Percentiles rank a stretch among this genome's conserved stretches.
Evolutionary conservation across 2,329 filamentous ascomycete species (phyloP).

Genomic region (Aspergillus pseudoterreus): DNA sequence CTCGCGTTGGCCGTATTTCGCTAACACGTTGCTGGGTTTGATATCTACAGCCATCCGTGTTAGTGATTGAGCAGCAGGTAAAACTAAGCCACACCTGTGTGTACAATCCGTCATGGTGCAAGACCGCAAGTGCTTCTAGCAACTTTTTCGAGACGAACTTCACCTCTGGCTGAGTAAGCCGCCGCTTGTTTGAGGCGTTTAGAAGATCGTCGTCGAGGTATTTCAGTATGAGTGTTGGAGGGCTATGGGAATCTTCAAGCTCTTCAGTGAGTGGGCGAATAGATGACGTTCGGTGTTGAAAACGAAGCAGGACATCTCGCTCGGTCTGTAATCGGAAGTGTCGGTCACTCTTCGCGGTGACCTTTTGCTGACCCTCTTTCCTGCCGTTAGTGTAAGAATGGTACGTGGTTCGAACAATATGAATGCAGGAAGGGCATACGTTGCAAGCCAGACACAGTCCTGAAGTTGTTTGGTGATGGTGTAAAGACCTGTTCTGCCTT

Average conservation of each 20-base stretch:
- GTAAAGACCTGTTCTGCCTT: slow-evolving; percentile 9
- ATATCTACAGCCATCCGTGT: slow-evolving; percentile 15
- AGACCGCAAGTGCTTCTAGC: slow-evolving; percentile 11
- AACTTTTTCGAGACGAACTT: slow-evolving; percentile 15
- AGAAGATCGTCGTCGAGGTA: slow-evolving; percentile 22
- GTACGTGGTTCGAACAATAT: no score
- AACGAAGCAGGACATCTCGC: slow-evolving; percentile 20
- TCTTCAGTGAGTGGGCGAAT: slow-evolving; percentile 23
- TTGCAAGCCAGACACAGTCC: slow-evolving; percentile 17
- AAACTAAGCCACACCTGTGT: slow-evolving; percentile 14
- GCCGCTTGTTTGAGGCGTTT: slow-evolving; percentile 13
- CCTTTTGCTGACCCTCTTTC: slow-evolving; percentile 12
- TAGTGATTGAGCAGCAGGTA: no score
- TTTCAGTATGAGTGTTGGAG: slow-evolving; percentile 19
- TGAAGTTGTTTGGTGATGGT: slow-evolving; percentile 14
- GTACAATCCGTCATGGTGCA: slow-evolving; percentile 16
- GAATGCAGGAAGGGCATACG: slow-evolving; percentile 3
- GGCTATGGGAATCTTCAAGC: slow-evolving; percentile 12
- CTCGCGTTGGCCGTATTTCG: slow-evolving; percentile 15
- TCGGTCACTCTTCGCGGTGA: slow-evolving; percentile 15
- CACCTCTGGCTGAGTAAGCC: slow-evolving; percentile 17
- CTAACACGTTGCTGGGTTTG: slow-evolving; percentile 21
- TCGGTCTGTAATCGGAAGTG: slow-evolving; percentile 24
- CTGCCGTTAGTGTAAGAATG: background rate
- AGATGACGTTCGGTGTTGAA: slow-evolving; percentile 17